Evolutionary conservation across 2,329 filamentous ascomycete genomes (phyloP).

Genomic region (Coniochaeta hoffmannii): DNA sequence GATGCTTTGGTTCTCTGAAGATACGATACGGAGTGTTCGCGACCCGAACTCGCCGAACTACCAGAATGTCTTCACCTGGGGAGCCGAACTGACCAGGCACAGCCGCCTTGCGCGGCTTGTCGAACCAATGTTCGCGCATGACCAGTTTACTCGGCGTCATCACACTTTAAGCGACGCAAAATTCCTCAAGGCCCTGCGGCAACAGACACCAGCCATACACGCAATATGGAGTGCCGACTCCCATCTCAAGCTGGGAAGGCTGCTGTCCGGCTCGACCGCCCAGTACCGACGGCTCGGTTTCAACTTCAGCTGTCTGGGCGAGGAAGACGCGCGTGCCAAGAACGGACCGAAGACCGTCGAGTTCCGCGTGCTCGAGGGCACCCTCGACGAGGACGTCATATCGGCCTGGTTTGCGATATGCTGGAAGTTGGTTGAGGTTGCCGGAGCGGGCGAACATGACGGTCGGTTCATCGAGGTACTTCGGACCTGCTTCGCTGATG

Average conservation of each 20-base stretch:
- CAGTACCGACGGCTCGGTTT: slow-evolving; percentile 29
- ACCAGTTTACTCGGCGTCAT: slow-evolving; percentile 1
- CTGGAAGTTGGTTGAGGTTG: slow-evolving; percentile 20
- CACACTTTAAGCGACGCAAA: slow-evolving; percentile 10
- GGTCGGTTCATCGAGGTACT: slow-evolving; percentile 9
- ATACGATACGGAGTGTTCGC: slow-evolving; percentile 25
- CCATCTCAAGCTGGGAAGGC: slow-evolving; percentile 22
- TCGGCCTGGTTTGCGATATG: slow-evolving; percentile 27
- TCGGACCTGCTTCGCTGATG: slow-evolving; percentile 3
- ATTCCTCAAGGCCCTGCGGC: slow-evolving; percentile 9
- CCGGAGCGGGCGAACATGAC: slow-evolving; percentile 7
- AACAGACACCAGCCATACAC: slow-evolving; percentile 21
- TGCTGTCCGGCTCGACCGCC: slow-evolving; percentile 25
- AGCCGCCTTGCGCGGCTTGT: slow-evolving; percentile 22
- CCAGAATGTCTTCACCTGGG: slow-evolving; percentile 29
- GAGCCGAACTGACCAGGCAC: slow-evolving; percentile 21
- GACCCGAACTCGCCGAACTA: slow-evolving; percentile 29
- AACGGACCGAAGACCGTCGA: slow-evolving; percentile 28
- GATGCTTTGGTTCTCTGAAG: slow-evolving; percentile 28
- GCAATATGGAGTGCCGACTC: slow-evolving; percentile 21
- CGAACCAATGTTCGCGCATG: not conserved
- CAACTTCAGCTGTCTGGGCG: slow-evolving; percentile 31
- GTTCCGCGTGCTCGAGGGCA: slow-evolving; percentile 30
- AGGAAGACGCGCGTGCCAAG: slow-evolving; percentile 25
- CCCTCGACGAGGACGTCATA: slow-evolving; percentile 19